Conservation (phyloP, 2,329 filamentous ascomycete species). For the Pseudogymnoascus sp. region DNA sequence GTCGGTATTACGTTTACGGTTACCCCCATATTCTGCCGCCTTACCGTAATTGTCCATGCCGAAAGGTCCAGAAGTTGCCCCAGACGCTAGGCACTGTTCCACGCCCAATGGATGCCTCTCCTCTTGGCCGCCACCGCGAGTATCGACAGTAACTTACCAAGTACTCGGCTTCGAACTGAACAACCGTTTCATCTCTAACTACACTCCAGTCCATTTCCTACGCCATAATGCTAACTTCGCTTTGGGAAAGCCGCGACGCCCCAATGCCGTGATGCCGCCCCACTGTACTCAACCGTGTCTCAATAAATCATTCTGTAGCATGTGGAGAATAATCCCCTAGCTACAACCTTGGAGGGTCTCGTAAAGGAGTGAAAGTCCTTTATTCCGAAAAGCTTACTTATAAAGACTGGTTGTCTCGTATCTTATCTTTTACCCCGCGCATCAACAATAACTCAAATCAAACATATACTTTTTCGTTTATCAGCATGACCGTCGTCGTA, state of each 20-base stretch:
- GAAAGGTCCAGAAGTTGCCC: no score
- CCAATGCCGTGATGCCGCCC: neutral
- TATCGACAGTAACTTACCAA: neutral
- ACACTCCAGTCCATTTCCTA: neutral
- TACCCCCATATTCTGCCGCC: neutral
- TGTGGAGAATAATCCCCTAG: neutral
- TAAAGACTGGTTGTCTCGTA: constrained; percentile 1
- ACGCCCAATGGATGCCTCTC: no score
- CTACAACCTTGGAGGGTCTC: neutral
- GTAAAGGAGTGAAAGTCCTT: neutral
- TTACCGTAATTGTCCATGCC: neutral
- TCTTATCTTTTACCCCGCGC: constrained; percentile 1
- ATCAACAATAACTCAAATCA: neutral
- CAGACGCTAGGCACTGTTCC: no score
- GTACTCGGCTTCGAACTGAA: neutral
- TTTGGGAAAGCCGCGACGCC: neutral
- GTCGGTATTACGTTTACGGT: neutral
- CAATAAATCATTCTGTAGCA: neutral
- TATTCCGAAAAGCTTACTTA: neutral
- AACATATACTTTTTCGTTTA: neutral
- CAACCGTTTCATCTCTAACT: neutral
- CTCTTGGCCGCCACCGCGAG: neutral
- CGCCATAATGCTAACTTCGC: neutral
- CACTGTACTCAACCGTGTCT: neutral
- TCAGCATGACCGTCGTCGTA: neutral